Base-by-base conservation (phyloP, 805 yeast species). In the Vanderwaltozyma yarrowii region DNA sequence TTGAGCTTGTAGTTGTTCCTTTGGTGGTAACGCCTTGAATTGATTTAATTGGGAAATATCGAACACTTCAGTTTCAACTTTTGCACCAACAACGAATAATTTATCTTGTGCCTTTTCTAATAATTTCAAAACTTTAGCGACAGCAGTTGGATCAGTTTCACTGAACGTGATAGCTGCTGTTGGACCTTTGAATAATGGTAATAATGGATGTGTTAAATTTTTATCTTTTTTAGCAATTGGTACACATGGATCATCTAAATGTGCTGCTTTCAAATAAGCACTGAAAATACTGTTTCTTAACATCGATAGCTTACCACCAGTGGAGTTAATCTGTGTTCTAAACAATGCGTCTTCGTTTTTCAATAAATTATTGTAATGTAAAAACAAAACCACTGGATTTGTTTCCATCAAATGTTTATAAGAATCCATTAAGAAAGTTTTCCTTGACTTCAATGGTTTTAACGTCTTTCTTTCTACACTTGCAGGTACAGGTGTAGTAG, bases 71-170 rank as follows among this genome's bases (percentile, higher is more conserved):
- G 70, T 68, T 45, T 86, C 94, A 25, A 89, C 69, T 50, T 77
- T 76, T 23, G 95, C 97, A 30, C 96, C 98, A 44, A 89, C 70
- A 31, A 92, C 62, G 41, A 88, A 74, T 47, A 92, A 65, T 56
- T 76, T 76, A 51, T 86, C 95, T 51, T 75, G 76, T 30, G 80
- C 73, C 30, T 68, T 58, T 47, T 76, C 78, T 35, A 87, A 55
- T 21, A 76, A 56, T 51, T 74, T 79, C 49, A 84, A 61, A 4
- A 84, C 74, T 38, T 68, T 66, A 21, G 73, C 73, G 10, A 88
- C 83, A 16, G 66, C 64, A 13, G 62, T 50, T n/a, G 96, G 96
- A 45, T 86, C 80, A 26, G 81, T 66, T 43, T 71, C 74, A 32
- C 74, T 74, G 42, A 86, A 71, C 16, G 81, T 59, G 40, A 89